Evolutionary conservation across 2,329 filamentous ascomycete genomes (phyloP).

Genomic region (Byssoonygena ceratinophila): DNA sequence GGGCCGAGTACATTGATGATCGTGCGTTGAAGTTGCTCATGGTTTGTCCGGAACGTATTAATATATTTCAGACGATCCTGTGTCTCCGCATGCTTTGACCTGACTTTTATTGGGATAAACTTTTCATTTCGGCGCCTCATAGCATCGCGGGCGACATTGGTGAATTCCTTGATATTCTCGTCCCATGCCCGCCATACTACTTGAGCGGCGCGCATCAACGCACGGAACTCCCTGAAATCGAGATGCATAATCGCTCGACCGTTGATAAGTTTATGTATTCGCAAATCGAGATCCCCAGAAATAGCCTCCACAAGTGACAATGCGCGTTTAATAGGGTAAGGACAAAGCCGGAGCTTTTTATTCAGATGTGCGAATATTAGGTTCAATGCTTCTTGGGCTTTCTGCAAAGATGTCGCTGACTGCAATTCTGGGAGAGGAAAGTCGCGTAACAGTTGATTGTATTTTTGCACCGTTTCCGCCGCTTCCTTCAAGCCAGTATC

Average conservation of each 20-base stretch:
- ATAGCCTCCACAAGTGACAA: slow-evolving; percentile 94
- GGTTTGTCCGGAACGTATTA: slow-evolving; percentile 85
- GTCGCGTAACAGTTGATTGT: slow-evolving; percentile 97
- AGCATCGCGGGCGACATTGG: slow-evolving; percentile 90
- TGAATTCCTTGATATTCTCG: slow-evolving; percentile 93
- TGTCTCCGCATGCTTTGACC: slow-evolving; percentile 73
- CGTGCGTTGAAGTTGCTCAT: slow-evolving; percentile 92
- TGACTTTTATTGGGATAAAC: slow-evolving; percentile 97
- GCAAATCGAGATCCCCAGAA: slow-evolving; percentile 78
- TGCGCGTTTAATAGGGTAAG: slow-evolving; percentile 85
- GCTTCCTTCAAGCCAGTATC: slow-evolving; percentile 95
- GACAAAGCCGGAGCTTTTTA: slow-evolving; percentile 93
- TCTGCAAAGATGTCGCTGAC: slow-evolving; percentile 77
- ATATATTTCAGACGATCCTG: slow-evolving; percentile 91
- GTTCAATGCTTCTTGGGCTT: slow-evolving; percentile 77
- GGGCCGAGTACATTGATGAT: slow-evolving; percentile 94
- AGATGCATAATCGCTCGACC: slow-evolving; percentile 84
- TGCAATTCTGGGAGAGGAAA: slow-evolving; percentile 92
- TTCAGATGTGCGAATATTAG: slow-evolving; percentile 92
- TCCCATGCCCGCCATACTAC: slow-evolving; percentile 90
- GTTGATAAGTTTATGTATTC: slow-evolving; percentile 73
- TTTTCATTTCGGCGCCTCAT: slow-evolving; percentile 89
- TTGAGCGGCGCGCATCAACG: slow-evolving; percentile 71
- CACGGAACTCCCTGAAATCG: slow-evolving; percentile 80
- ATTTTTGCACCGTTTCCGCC: slow-evolving; percentile 92